Percentiles rank a stretch among this genome's conserved stretches.
Evolutionary conservation across 192 early-diverging fungal genomes (phyloP).

Genomic region (Entomortierella chlamydospora): DNA sequence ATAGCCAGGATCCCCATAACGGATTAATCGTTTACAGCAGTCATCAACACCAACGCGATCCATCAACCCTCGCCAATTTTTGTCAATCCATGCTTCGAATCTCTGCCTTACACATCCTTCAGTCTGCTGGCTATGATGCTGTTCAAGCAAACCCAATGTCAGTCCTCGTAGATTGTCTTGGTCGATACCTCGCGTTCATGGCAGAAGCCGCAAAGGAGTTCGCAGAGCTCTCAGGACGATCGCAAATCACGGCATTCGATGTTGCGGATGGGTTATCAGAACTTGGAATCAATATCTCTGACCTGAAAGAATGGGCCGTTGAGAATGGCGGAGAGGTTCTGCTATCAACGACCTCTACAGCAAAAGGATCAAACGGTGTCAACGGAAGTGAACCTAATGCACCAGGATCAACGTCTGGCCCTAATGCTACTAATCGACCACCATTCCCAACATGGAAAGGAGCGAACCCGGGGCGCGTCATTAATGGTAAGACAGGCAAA

Average conservation of each 20-base stretch:
- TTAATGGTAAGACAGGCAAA: conserved; percentile 47
- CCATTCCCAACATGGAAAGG: conserved; percentile 57
- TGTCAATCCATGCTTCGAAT: conserved; percentile 62
- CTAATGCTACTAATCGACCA: conserved; percentile 18
- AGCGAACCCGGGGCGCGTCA: conserved; percentile 58
- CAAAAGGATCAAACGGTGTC: not conserved
- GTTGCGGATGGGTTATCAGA: conserved; percentile 55
- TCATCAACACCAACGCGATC: conserved; percentile 36
- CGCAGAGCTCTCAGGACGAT: conserved; percentile 61
- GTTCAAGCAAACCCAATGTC: conserved; percentile 54
- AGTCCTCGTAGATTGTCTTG: conserved; percentile 64
- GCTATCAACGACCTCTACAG: not conserved
- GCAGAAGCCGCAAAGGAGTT: conserved; percentile 59
- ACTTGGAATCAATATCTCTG: conserved; percentile 53
- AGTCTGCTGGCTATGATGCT: conserved; percentile 67
- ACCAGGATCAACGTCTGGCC: conserved; percentile 1
- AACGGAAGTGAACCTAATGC: not conserved
- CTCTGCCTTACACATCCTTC: conserved; percentile 62
- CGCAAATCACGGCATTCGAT: conserved; percentile 57
- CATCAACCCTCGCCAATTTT: conserved; percentile 50
- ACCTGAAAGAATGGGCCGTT: conserved; percentile 59
- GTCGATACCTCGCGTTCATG: conserved; percentile 59
- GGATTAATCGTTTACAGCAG: conserved; percentile 18
- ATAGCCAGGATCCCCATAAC: conserved; percentile 11
- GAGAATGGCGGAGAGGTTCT: conserved; percentile 56